Evolutionary conservation across 768 basidiomycete genomes (phyloP).

Genomic region (Cyathus striatus): DNA sequence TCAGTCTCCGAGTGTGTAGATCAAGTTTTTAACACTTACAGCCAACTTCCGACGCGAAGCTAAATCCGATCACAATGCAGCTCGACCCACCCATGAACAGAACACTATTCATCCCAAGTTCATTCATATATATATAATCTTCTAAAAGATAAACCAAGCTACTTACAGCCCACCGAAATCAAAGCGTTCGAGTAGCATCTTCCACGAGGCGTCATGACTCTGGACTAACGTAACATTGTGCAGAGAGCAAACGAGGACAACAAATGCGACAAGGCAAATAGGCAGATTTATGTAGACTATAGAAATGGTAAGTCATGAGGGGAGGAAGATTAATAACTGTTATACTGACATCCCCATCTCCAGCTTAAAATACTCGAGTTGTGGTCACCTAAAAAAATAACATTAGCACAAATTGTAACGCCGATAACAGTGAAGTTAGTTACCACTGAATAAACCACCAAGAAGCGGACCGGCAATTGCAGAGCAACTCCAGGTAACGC

Average conservation of each 20-base stretch:
- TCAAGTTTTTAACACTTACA: constrained; percentile 66
- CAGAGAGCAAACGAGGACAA: constrained; percentile 57
- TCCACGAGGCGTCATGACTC: constrained; percentile 50
- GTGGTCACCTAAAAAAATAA: constrained; percentile 24
- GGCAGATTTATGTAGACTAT: constrained; percentile 84
- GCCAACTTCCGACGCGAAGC: constrained; percentile 61
- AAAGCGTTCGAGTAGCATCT: constrained; percentile 47
- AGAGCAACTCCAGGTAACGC: constrained; percentile 83
- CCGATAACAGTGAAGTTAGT: no score
- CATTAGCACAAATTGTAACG: no score
- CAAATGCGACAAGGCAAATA: constrained; percentile 55
- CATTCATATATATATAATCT: no score
- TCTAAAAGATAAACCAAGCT: no score
- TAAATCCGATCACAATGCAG: constrained; percentile 74
- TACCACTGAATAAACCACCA: constrained; percentile 80
- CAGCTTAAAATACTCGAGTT: constrained; percentile 44
- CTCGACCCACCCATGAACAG: constrained; percentile 75
- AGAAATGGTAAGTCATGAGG: constrained; percentile 9
- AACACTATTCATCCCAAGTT: constrained; percentile 50
- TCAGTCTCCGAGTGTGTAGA: no score
- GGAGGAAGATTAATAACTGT: constrained; percentile 6
- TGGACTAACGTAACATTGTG: constrained; percentile 45
- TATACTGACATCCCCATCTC: constrained; percentile 88
- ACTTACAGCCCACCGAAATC: constrained; percentile 79
- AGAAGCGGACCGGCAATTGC: constrained; percentile 79